Evolutionary conservation across 805 yeast genomes (phyloP), one percentile per base, ranked within the genome.

Genomic region (Ogataea degrootiae): DNA sequence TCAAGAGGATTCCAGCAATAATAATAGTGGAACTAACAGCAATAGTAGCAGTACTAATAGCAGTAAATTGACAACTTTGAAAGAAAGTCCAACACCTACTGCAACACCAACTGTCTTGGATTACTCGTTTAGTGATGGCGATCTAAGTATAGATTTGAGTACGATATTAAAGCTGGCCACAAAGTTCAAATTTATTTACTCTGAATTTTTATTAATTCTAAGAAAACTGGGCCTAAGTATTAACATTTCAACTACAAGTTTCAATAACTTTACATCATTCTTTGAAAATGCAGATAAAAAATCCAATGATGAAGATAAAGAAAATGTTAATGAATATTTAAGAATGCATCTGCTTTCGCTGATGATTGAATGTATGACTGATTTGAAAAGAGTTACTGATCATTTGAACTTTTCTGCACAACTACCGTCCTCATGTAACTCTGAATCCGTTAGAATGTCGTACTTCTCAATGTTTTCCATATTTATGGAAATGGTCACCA

Each of bases 391-490:
- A 6, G 43, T 52, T 21, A 47, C 58, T 19, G 56, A 52, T 29
- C 50, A 54, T 4, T 26, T 60, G 23, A 51, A 45, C 31, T 39
- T 55, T 17, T 45, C 55, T 9, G 40, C 45, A 16, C 48, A 48
- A 14, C 29, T 46, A 23, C 34, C 45, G 1, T 34, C 51, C 12
- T 15, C 46, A 26, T 38, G 44, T 39, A 31, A 14, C 8, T 33
- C 47, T n/a, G 60, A 59, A 37, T 26, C 57, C 6, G 41, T 63
- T 6, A 52, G 68, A 51, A 26, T 62, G 44, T 42, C 58, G 1
- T 65, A 62, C 35, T 61, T 61, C 37, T 42, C 62, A 9, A 29
- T 65, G 5, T 55, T 56, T 39, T 62, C 69, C 4, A 45, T 65
- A n/a, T 51, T 62, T 22, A 50, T 64, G 29, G 69, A 65, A 41